Conservation (phyloP, 129 eudicot species). For the Escallonia rubra region DNA sequence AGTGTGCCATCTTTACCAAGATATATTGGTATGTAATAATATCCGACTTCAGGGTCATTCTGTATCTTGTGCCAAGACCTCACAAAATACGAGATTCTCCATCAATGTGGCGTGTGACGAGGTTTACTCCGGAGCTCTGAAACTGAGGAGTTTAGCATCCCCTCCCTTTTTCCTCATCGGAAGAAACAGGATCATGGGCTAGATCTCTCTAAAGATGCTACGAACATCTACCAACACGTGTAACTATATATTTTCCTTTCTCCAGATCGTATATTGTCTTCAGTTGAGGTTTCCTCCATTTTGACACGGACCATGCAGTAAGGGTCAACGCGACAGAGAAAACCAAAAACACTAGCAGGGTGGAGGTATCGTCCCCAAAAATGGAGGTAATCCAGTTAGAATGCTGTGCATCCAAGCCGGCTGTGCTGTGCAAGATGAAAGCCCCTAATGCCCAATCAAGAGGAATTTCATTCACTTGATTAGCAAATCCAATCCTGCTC, state of each 20-base stretch:
- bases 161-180: neutral
- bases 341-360: constrained; percentile 20
- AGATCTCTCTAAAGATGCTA: constrained; percentile 13
- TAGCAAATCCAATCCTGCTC: constrained; percentile 73
- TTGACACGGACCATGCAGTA: constrained; percentile 41
- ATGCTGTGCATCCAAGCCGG: constrained; percentile 22
- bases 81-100: too few species aligned
- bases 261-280: constrained; percentile 92
- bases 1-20: too few species aligned
- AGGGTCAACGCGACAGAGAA: constrained; percentile 34
- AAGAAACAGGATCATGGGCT: constrained; percentile 2
- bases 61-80: too few species aligned
- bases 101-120: too few species aligned
- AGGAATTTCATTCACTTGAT: constrained; percentile 69
- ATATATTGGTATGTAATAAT: too few species aligned
- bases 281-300: constrained; percentile 71
- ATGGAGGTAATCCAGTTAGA: constrained; percentile 28
- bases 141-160: too few species aligned
- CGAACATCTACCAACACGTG: constrained; percentile 64
- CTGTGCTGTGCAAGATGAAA: constrained; percentile 61
- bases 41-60: too few species aligned
- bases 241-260: constrained; percentile 88
- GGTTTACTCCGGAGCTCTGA: too few species aligned
- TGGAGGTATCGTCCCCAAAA: constrained; percentile 24
- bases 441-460: constrained; percentile 99